Percentiles rank a stretch among this genome's conserved stretches.
Evolutionary conservation across 345 rosid species (phyloP).

Genomic region (Heritiera fomes): DNA sequence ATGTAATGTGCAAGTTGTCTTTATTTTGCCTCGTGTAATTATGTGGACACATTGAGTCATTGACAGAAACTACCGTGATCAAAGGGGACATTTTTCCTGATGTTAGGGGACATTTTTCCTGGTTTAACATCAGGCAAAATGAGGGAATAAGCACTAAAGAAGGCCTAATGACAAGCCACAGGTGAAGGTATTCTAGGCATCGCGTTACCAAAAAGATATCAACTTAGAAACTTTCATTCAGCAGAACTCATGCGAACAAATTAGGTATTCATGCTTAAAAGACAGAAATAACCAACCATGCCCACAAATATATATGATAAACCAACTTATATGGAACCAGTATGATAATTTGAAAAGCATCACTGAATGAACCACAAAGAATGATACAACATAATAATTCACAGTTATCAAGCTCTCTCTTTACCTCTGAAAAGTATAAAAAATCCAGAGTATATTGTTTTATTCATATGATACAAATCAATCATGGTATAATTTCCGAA

Average conservation of each 20-base stretch:
- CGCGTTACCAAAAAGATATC: neutral
- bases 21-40: no score
- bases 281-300: neutral
- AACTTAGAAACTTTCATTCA: neutral
- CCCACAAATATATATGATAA: neutral
- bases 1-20: neutral
- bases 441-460: neutral
- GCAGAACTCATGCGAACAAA: neutral
- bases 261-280: neutral
- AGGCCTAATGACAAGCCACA: neutral
- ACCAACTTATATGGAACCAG: neutral
- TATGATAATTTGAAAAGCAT: neutral
- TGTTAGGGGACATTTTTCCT: neutral
- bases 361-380: neutral
- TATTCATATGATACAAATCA: constrained; percentile 21
- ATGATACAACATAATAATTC: neutral
- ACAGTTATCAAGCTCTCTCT: neutral
- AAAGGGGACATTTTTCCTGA: neutral
- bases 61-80: neutral
- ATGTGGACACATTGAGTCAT: no score
- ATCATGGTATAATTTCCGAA: neutral
- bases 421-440: neutral
- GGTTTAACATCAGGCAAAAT: neutral
- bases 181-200: neutral
- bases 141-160: neutral